Evolutionary conservation across 2,329 filamentous ascomycete genomes (phyloP).

Genomic region (Blastomyces emzantsi): DNA sequence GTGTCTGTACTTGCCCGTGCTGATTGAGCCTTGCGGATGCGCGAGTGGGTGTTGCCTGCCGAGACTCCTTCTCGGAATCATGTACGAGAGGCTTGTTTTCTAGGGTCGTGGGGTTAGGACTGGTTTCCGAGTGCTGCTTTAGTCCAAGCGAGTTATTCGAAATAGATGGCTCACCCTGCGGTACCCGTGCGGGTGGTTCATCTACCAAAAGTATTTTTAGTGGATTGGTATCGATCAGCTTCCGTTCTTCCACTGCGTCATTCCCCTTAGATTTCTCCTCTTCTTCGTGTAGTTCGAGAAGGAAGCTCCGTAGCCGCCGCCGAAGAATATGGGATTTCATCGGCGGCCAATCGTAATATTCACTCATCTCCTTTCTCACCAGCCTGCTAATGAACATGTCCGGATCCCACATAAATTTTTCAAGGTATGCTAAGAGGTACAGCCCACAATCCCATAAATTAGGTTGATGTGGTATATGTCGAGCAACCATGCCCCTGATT

Average conservation of each 20-base stretch:
- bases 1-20: neutral
- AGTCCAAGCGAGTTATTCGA: neutral
- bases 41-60: neutral
- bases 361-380: slow-evolving; percentile 55
- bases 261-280: slow-evolving; percentile 37
- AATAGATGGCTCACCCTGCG: neutral
- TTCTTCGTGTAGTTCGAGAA: slow-evolving; percentile 54
- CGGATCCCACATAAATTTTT: slow-evolving; percentile 69
- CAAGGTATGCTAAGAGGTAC: slow-evolving; percentile 74
- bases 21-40: neutral
- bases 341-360: slow-evolving; percentile 46
- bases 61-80: neutral
- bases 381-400: slow-evolving; percentile 59
- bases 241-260: neutral
- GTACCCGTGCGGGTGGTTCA: neutral
- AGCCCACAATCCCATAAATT: slow-evolving; percentile 88
- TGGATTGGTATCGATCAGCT: slow-evolving; percentile 14
- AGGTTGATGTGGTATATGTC: slow-evolving; percentile 64
- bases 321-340: slow-evolving; percentile 53
- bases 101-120: neutral
- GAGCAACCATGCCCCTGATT: slow-evolving; percentile 58
- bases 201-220: slow-evolving; percentile 14
- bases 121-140: neutral
- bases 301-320: slow-evolving; percentile 53
- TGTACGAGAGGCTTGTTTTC: neutral